These are phyloP conservation scores for Cercophora samala DNA, from an alignment of 495 filamentous ascomycete species.

Conservation along the genomic window DNA sequence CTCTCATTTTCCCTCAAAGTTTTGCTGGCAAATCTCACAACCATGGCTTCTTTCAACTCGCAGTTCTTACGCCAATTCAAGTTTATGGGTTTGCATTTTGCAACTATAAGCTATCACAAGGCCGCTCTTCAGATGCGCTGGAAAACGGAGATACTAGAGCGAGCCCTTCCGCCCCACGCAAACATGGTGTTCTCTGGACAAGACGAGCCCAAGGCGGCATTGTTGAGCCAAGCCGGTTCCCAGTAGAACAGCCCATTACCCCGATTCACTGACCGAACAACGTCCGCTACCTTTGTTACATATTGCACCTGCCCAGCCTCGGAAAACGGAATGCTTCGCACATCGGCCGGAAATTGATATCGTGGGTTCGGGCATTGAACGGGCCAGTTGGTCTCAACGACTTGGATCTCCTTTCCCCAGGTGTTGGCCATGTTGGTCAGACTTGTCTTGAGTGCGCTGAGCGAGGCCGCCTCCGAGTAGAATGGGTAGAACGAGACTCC, in stretches of 20 bases:
- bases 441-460: slow-evolving; percentile 52
- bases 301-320: slow-evolving; percentile 58
- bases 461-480: slow-evolving; percentile 54
- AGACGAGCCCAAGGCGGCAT: slow-evolving; percentile 55
- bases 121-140: slow-evolving; percentile 19
- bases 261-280: slow-evolving; percentile 49
- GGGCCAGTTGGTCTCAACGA: slow-evolving; percentile 69
- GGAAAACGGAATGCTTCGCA: slow-evolving; percentile 56
- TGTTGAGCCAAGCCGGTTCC: slow-evolving; percentile 68
- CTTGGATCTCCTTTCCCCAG: slow-evolving; percentile 59
- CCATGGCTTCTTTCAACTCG: too few relatives aligned
- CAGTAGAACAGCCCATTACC: slow-evolving; percentile 64
- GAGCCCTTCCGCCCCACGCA: slow-evolving; percentile 29
- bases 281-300: slow-evolving; percentile 51
- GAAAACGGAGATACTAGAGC: slow-evolving; percentile 36
- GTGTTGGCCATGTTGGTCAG: slow-evolving; percentile 55
- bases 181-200: slow-evolving; percentile 50
- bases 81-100: not conserved
- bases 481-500: slow-evolving; percentile 72
- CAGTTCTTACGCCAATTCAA: not conserved
- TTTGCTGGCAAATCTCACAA: not conserved
- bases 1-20: not conserved
- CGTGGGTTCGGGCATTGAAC: slow-evolving; percentile 53
- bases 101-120: not conserved
- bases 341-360: slow-evolving; percentile 57